Percentiles rank a stretch among this genome's conserved stretches.
Evolutionary conservation across 2,329 filamentous ascomycete species (phyloP).

Genomic region (Penicillium italicum): DNA sequence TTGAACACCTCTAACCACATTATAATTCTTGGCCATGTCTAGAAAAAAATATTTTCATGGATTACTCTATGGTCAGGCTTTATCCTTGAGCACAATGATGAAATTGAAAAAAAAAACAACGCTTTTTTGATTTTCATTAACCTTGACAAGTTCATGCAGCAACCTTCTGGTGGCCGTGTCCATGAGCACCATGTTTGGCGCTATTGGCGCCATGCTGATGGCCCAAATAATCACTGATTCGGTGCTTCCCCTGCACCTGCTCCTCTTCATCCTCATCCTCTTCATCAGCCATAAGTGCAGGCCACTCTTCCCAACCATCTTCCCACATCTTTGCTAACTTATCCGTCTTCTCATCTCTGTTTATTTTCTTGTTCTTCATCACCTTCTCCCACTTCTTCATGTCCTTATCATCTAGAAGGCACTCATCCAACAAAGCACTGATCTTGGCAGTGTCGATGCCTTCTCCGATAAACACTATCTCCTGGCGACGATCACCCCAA

Average conservation of each 20-base stretch:
- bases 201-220: conserved; percentile 16
- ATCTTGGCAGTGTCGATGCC: conserved; percentile 54
- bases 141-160: background rate
- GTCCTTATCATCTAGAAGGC: conserved; percentile 60
- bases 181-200: conserved; percentile 15
- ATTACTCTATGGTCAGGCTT: background rate
- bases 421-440: conserved; percentile 55
- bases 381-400: conserved; percentile 53
- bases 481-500: conserved; percentile 68
- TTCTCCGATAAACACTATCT: conserved; percentile 71
- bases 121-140: background rate
- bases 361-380: conserved; percentile 45
- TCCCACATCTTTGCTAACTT: conserved; percentile 53
- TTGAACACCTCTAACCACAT: background rate
- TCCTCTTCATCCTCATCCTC: conserved; percentile 27
- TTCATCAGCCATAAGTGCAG: conserved; percentile 43
- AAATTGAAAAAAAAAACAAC: background rate
- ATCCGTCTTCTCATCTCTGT: conserved; percentile 44
- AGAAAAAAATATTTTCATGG: background rate
- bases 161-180: conserved; percentile 12
- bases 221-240: conserved; percentile 30
- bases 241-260: conserved; percentile 27
- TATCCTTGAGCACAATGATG: background rate
- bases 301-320: conserved; percentile 59
- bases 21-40: background rate